These are phyloP conservation scores for Pythium apleroticum DNA, from an alignment of 352 stramenopile genomes.

Conservation along the genomic window DNA sequence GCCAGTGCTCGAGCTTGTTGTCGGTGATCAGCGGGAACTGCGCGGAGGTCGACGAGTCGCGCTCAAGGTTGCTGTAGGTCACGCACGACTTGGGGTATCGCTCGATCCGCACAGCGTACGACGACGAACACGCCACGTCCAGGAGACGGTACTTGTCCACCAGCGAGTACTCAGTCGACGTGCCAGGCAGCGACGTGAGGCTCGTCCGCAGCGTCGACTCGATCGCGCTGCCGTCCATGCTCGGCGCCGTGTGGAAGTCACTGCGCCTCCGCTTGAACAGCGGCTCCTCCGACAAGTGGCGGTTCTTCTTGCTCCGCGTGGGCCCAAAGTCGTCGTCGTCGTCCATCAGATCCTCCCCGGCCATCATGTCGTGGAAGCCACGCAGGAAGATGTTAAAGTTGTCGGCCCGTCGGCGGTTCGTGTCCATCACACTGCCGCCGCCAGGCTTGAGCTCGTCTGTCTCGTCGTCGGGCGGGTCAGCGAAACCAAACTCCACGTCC, in stretches of 20 bases:
- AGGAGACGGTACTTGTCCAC: slow-evolving; percentile 71
- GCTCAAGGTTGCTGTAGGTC: slow-evolving; percentile 70
- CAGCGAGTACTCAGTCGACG: slow-evolving; percentile 54
- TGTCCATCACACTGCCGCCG: slow-evolving; percentile 44
- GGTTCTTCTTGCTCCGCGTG: slow-evolving; percentile 8
- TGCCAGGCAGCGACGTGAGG: slow-evolving; percentile 51
- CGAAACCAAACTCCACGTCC: slow-evolving; percentile 82
- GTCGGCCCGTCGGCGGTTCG: slow-evolving; percentile 56
- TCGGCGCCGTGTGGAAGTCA: slow-evolving; percentile 29
- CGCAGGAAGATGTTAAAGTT: slow-evolving; percentile 86
- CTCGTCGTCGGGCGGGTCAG: slow-evolving; percentile 40
- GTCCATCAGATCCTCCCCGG: slow-evolving; percentile 55
- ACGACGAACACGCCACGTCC: slow-evolving; percentile 67
- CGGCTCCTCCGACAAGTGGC: slow-evolving; percentile 49
- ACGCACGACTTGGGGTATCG: slow-evolving; percentile 72
- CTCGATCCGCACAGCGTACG: slow-evolving; percentile 77
- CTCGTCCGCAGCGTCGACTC: slow-evolving; percentile 47
- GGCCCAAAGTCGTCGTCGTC: slow-evolving; percentile 33
- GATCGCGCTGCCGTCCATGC: slow-evolving; percentile 47
- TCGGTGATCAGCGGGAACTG: slow-evolving; percentile 64
- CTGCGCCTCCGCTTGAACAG: slow-evolving; percentile 62
- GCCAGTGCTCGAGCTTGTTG: slow-evolving; percentile 75
- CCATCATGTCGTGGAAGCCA: slow-evolving; percentile 78
- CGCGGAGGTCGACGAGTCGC: slow-evolving; percentile 25
- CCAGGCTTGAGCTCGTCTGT: slow-evolving; percentile 33